Conservation (phyloP, 2,329 filamentous ascomycete species). For the Ceratocystis harringtonii region DNA sequence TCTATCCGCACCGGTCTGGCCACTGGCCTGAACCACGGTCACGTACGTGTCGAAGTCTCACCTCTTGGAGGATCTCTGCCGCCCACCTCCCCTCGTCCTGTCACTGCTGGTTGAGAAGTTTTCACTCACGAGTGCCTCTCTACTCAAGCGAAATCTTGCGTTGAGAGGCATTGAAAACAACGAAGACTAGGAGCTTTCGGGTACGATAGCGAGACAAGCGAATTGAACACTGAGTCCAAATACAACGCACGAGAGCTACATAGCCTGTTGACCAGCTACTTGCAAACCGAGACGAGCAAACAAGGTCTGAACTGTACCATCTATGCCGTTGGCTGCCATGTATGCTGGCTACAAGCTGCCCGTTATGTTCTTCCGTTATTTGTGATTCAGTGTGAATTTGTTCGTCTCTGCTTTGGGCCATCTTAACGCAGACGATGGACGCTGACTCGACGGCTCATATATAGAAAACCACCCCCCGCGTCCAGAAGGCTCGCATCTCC, state of each 20-base stretch:
- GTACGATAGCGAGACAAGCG: conserved; percentile 16
- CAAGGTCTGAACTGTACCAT: not conserved
- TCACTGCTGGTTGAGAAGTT: conserved; percentile 2
- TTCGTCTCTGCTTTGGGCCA: conserved; percentile 18
- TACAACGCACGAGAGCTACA: conserved; percentile 9
- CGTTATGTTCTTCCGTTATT: not conserved
- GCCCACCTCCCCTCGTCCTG: conserved; percentile 12
- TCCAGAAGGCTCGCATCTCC: conserved; percentile 63
- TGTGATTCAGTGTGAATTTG: conserved; percentile 9
- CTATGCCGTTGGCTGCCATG: not conserved
- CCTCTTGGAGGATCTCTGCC: conserved; percentile 61
- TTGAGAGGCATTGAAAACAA: conserved; percentile 12
- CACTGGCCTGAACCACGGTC: conserved; percentile 48
- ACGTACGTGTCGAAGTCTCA: conserved; percentile 52
- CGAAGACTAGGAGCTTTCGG: conserved; percentile 21
- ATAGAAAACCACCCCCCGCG: conserved; percentile 72
- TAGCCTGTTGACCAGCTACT: not conserved
- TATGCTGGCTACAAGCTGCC: not conserved
- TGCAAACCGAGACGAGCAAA: not conserved
- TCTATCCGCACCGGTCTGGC: conserved; percentile 43
- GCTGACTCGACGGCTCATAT: conserved; percentile 36
- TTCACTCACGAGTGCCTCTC: not conserved
- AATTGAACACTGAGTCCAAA: conserved; percentile 7
- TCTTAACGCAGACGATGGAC: conserved; percentile 44
- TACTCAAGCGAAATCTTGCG: conserved; percentile 13